These are phyloP conservation scores for Reutealis trisperma DNA, from an alignment of 345 rosid species.

Conservation along the genomic window DNA sequence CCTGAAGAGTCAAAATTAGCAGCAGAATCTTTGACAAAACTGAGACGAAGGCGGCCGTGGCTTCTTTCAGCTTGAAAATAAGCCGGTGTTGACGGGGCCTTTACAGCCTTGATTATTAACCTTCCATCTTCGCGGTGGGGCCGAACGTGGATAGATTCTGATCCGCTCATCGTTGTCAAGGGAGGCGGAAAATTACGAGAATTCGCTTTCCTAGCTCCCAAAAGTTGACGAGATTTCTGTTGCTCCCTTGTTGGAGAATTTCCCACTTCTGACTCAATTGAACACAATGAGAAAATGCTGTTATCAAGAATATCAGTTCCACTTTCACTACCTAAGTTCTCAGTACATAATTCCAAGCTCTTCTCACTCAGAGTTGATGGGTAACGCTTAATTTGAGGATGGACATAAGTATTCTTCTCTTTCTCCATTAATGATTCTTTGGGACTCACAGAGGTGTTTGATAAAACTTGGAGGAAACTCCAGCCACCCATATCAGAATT, in stretches of 20 bases:
- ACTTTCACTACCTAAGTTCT: conserved; percentile 77
- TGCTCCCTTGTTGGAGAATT: conserved; percentile 36
- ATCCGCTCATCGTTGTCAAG: conserved; percentile 65
- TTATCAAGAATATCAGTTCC: conserved; percentile 54
- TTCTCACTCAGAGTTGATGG: conserved; percentile 55
- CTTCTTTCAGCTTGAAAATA: conserved; percentile 63
- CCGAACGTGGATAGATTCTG: conserved; percentile 48
- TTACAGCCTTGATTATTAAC: conserved; percentile 55
- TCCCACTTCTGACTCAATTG: conserved; percentile 17
- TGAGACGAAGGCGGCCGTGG: conserved; percentile 72
- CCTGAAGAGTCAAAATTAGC: conserved; percentile 15
- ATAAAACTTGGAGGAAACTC: conserved; percentile 56
- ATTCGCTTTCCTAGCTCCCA: conserved; percentile 30
- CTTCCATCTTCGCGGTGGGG: conserved; percentile 75
- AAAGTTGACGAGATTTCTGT: conserved; percentile 19
- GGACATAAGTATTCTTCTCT: conserved; percentile 38
- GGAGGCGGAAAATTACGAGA: conserved; percentile 72
- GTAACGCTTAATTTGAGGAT: conserved; percentile 47
- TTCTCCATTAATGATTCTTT: conserved; percentile 22
- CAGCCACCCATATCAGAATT: conserved; percentile 36
- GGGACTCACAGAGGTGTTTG: conserved; percentile 26
- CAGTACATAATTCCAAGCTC: conserved; percentile 85
- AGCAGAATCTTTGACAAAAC: conserved; percentile 39
- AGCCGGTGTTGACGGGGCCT: conserved; percentile 31
- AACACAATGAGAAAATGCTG: conserved; percentile 32